Base-by-base conservation (phyloP, 495 filamentous ascomycete species). In the Alectoria sarmentosa region DNA sequence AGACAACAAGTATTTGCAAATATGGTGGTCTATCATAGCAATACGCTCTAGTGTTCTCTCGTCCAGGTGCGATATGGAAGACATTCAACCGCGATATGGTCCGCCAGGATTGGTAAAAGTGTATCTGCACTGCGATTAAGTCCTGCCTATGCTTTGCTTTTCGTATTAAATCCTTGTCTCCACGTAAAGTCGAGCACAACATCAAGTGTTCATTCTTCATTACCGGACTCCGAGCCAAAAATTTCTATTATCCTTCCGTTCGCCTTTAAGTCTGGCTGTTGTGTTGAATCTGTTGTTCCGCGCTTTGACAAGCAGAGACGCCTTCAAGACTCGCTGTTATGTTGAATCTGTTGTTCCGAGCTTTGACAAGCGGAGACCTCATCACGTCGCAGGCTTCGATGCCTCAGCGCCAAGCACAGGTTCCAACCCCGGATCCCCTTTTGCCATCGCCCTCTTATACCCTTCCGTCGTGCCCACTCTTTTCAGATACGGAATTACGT, bases 401-500 rank as follows among this genome's bases (percentile, higher is more conserved):
- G 68, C 28, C 44, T 73, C 68, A 39, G 67, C 65, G 23, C 68
- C 75, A 61, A 76, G 57, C 58, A 62, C 42, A 14, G 70, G 66
- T 63, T 73, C 69, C 64, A 79, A 69, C 13, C 69, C 76, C 4
- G 76, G 76, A 65, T 83, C 80, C 4, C 75, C 75, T 69, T 80
- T 83, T 66, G 69, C 67, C 73, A 77, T 77, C 2, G 79, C 79
- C 36, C 62, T 67, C 69, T 61, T 67, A 64, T 81, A 82, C 19
- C 73, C 77, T 32, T 77, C 75, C 62, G 81, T 71, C 56, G 63
- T 52, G 1, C 69, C 71, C 23, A 80, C 66, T 13, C 80, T 72
- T 56, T 72, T 59, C 60, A 85, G 70, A 72, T 80, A 87, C 14
- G 30, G 66, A 61, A 84, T 48, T 32, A 86, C 74, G 36, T 73